phyloP scores from a whole-genome alignment of 768 basidiomycete genomes.

The Rhodotorula graminis region DNA sequence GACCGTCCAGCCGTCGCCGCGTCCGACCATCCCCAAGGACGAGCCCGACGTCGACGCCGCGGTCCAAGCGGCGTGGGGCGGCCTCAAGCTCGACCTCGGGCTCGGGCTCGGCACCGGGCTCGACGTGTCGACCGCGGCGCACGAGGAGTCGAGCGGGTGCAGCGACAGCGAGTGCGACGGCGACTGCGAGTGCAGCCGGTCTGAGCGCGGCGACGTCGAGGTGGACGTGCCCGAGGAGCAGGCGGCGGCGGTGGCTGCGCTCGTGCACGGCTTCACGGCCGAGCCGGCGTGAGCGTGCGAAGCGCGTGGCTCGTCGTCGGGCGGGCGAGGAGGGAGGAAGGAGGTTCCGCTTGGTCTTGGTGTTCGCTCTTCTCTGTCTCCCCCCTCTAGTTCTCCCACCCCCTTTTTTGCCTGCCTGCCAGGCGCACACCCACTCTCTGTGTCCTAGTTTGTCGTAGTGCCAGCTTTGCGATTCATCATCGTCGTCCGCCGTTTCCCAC shows the following conservation, averaged over 20 bases:
- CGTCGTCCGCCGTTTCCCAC: too few species aligned
- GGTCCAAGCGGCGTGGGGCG: not conserved
- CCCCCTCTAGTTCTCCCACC: not conserved
- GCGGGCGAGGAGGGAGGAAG: not conserved
- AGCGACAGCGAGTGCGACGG: slow-evolving; percentile 14
- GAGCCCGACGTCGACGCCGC: too few species aligned
- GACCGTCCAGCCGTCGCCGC: slow-evolving; percentile 46
- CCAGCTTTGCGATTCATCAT: not conserved
- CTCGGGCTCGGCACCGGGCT: not conserved
- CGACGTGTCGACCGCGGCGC: not conserved
- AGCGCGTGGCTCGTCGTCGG: too few species aligned
- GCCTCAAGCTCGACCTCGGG: not conserved
- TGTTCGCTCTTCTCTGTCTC: not conserved
- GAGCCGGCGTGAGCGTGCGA: not conserved
- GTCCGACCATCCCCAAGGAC: too few species aligned
- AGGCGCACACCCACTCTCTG: too few species aligned
- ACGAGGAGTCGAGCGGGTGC: slow-evolving; percentile 3
- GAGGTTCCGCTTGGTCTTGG: not conserved
- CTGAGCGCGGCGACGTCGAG: not conserved
- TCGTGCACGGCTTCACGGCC: slow-evolving; percentile 10
- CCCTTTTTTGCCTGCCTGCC: too few species aligned
- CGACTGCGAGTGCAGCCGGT: slow-evolving; percentile 14
- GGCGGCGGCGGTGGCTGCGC: slow-evolving; percentile 17
- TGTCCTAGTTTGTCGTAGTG: not conserved
- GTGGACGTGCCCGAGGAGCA: slow-evolving; percentile 13